Conservation (phyloP, 225 moss, liverwort and hornwort genomes). For the Marchantia polymorpha region DNA sequence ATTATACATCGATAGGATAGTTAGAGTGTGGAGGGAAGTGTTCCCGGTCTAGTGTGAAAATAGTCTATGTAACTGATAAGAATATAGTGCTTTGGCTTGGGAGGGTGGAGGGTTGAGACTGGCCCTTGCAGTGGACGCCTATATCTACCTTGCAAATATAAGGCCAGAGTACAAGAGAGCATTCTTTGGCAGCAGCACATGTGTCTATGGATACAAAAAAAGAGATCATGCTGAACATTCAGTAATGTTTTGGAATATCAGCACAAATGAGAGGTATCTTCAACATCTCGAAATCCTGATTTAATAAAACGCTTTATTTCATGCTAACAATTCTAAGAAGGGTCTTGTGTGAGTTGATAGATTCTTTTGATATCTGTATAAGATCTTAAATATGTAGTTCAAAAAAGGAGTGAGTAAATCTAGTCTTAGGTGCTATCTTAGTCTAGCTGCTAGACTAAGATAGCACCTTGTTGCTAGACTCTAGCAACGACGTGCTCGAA, state of each 20-base stretch:
- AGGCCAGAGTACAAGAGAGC: constrained; percentile 82
- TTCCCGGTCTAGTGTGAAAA: no score
- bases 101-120: constrained; percentile 85
- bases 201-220: constrained; percentile 76
- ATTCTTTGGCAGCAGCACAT: constrained; percentile 78
- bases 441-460: no score
- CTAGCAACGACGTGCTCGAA: no score
- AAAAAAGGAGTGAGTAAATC: no score
- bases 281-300: background rate
- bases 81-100: constrained; percentile 76
- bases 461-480: no score
- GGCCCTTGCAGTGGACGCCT: constrained; percentile 81
- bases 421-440: no score
- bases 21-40: no score
- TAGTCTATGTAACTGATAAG: no score
- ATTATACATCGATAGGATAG: no score
- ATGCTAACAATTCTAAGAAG: background rate
- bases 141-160: constrained; percentile 82
- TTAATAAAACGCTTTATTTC: background rate
- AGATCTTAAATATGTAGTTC: no score
- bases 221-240: constrained; percentile 64
- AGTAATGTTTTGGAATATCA: constrained; percentile 92
- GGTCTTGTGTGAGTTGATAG: background rate
- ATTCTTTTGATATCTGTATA: no score
- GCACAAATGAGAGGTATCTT: constrained; percentile 66